Evolutionary conservation across 1,284 basidiomycete species (phyloP), one percentile per base, ranked within the genome.

Genomic region (Vanrija sp.): DNA sequence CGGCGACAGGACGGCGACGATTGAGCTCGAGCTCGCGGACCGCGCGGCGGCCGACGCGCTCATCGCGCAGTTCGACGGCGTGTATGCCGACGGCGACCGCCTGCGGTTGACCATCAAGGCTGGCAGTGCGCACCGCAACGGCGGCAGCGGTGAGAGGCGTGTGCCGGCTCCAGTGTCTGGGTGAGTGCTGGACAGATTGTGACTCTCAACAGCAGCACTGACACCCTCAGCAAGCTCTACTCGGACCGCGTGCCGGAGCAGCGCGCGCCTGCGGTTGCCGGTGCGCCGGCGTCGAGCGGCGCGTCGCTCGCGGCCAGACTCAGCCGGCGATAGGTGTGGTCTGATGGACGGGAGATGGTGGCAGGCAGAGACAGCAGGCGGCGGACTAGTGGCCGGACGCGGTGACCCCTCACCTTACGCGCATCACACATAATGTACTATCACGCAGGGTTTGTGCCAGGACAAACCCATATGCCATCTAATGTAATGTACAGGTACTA

Each of bases 41-140:
- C 75, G 85, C 7, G 73, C 80, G 0, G 80, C 85, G 40, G 90
- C 90, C 0, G 77, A 82, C 18, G 79, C 80, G 5, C 86, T 89
- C 6, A 84, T 91, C 2, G 70, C 80, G 62, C 85, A 86, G 65
- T 93, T 89, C 73, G 77, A 93, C 74, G 85, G 84, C 43, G 86
- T 88, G 64, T 83, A 85, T 10, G 90, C 90, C 1, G 90, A 93
- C 61, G 90, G 90, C 0, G 85, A 86, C 57, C 81, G 81, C 12
- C 77, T 93, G 40, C 81, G 78, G 7, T 87, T 93, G 10, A 76
- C 75, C 49, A 74, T 90, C 50, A 80, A 89, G 9, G 86, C 77
- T 3, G 69, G 74, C 46, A 2, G 14, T 8, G 12, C 1, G 34
- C 34, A 34, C 7, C 34, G 34, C 5, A 34, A 34, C 34, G 34